phyloP scores from a whole-genome alignment of 1,284 basidiomycete species.

The Boletus sp. region DNA sequence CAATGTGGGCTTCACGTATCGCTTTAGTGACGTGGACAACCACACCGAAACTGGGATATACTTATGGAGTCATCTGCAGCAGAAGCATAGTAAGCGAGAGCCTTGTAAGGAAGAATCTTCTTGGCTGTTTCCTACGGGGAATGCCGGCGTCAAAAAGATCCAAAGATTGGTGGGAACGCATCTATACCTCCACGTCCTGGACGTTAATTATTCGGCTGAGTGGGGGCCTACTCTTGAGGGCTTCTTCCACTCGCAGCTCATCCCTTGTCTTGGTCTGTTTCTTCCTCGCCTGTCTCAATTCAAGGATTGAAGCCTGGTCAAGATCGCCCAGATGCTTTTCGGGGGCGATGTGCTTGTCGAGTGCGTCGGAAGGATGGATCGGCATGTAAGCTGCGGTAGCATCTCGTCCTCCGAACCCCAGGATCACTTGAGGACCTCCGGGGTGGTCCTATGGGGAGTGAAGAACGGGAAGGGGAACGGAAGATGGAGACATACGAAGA shows the following conservation, averaged over 20 bases:
- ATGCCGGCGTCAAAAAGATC: background rate
- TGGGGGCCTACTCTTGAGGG: conserved; percentile 58
- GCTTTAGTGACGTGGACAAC: conserved; percentile 2
- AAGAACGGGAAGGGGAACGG: background rate
- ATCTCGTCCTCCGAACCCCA: conserved; percentile 77
- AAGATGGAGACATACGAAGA: conserved; percentile 45
- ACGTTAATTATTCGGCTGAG: conserved; percentile 68
- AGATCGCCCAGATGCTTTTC: conserved; percentile 72
- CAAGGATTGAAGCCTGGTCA: conserved; percentile 47
- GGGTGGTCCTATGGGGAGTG: conserved; percentile 62
- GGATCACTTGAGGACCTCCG: conserved; percentile 73
- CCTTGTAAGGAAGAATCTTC: conserved; percentile 66
- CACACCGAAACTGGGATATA: conserved; percentile 37
- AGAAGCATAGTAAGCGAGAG: conserved; percentile 78
- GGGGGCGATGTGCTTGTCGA: conserved; percentile 62
- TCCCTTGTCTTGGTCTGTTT: conserved; percentile 59
- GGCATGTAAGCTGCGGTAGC: conserved; percentile 71
- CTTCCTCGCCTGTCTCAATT: conserved; percentile 39
- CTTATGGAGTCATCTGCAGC: conserved; percentile 80
- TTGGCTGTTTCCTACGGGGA: conserved; percentile 51
- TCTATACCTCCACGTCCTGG: conserved; percentile 68
- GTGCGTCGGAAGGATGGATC: conserved; percentile 69
- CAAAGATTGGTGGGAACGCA: background rate
- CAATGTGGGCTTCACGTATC: conserved; percentile 44
- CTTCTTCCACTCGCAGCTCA: conserved; percentile 63